Percentiles rank a stretch among this genome's conserved stretches.
Evolutionary conservation across 1,284 basidiomycete genomes (phyloP).

Genomic region (Earliella scabrosa): DNA sequence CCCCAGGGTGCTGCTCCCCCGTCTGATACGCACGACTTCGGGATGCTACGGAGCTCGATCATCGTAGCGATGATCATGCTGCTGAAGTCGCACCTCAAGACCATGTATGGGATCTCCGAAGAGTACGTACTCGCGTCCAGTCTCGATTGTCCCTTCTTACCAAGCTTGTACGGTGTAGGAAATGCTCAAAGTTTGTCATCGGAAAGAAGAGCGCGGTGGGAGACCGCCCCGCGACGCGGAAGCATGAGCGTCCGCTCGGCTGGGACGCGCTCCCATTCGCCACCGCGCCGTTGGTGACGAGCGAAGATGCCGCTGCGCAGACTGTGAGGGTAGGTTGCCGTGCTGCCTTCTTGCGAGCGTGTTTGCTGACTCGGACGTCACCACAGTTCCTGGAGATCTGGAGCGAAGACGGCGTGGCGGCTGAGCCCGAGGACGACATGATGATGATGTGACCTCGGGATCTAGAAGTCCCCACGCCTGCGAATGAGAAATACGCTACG

Average conservation of each 20-base stretch:
- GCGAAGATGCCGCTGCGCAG: constrained; percentile 61
- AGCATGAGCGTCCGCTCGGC: constrained; percentile 62
- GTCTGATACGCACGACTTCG: constrained; percentile 39
- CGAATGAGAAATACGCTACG: constrained; percentile 1
- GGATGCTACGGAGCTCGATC: constrained; percentile 67
- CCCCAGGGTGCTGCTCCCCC: constrained; percentile 11
- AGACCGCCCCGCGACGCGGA: constrained; percentile 75
- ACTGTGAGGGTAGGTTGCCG: constrained; percentile 53
- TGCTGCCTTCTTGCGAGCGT: neutral
- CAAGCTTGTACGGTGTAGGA: constrained; percentile 48
- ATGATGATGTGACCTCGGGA: no score
- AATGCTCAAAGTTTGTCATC: constrained; percentile 83
- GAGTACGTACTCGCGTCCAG: constrained; percentile 60
- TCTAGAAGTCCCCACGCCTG: no score
- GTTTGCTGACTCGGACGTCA: neutral
- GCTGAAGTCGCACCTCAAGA: constrained; percentile 84
- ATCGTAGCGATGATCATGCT: constrained; percentile 83
- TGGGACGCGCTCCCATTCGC: constrained; percentile 79
- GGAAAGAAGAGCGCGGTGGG: constrained; percentile 88
- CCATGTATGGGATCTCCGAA: constrained; percentile 82
- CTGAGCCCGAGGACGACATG: constrained; percentile 63
- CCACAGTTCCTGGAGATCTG: constrained; percentile 76
- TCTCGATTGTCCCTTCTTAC: neutral
- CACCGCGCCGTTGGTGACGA: constrained; percentile 56
- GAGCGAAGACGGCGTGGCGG: constrained; percentile 79